Base-by-base conservation (phyloP, 2,329 filamentous ascomycete species). In the Microcera coccophila region DNA sequence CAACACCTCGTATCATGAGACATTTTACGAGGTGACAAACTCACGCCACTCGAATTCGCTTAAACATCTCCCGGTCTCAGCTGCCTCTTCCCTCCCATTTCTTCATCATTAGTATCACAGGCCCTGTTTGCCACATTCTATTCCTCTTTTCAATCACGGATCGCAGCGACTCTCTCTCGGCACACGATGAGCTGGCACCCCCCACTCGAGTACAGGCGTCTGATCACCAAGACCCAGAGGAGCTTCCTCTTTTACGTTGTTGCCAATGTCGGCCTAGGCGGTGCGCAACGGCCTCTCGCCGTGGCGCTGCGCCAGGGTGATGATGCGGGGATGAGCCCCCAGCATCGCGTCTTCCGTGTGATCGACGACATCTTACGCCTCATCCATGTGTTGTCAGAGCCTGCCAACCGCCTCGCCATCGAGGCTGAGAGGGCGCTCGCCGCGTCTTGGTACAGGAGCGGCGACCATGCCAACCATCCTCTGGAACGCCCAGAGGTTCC, bases 151-250 rank as follows among this genome's bases (percentile, higher is more conserved):
- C n/a, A n/a, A n/a, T n/a, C n/a, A n/a, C n/a, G n/a, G n/a, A n/a
- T n/a, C n/a, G n/a, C n/a, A n/a, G n/a, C n/a, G n/a, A n/a, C n/a
- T n/a, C n/a, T n/a, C n/a, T n/a, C n/a, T n/a, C n/a, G n/a, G n/a
- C n/a, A n/a, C 24, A 54, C 53, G 12, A 37, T 37, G 35, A 37
- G 35, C 18, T 16, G 35, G n/a, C 20, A 10, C 28, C 12, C 4
- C 20, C 17, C 26, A n/a, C 26, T 15, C 16, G 24, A 31, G 17
- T 38, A 38, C 16, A 32, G 9, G 3, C 21, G 36, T 11, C 26
- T 38, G n/a, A 4, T 5, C 12, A 38, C 5, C 7, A 32, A n/a
- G 16, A 20, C 24, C 24, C 36, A 22, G 3, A 19, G 36, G 36
- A 29, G 22, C 24, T 38, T 38, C 24, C 24, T 38, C 7, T 31